Conservation (phyloP, 768 basidiomycete genomes). For the Mycena chlorophos region DNA sequence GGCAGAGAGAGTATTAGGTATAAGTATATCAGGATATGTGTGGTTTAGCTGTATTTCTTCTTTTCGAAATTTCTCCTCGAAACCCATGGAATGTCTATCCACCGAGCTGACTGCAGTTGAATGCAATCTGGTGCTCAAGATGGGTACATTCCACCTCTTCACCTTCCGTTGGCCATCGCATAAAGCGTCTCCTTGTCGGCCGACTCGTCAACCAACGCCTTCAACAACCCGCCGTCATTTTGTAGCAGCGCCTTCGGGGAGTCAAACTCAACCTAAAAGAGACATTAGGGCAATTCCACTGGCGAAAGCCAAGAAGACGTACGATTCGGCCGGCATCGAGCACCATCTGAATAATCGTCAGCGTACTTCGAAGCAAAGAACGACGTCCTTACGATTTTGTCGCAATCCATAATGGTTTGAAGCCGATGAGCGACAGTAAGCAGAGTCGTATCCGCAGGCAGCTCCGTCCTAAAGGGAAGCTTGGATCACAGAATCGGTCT, state of each 20-base stretch:
- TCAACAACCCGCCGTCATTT: constrained; percentile 50
- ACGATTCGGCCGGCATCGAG: constrained; percentile 15
- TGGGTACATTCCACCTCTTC: background rate
- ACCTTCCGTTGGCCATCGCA: constrained; percentile 38
- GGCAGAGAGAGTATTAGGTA: too few relatives aligned
- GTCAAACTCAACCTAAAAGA: constrained; percentile 50
- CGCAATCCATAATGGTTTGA: constrained; percentile 13
- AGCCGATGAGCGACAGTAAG: constrained; percentile 15
- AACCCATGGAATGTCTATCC: too few relatives aligned
- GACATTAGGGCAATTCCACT: background rate
- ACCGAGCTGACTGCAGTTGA: too few relatives aligned
- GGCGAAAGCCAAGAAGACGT: background rate
- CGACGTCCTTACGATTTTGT: constrained; percentile 10
- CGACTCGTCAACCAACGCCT: constrained; percentile 56
- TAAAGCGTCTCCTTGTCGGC: constrained; percentile 51
- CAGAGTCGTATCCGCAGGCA: constrained; percentile 5
- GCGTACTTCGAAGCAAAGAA: constrained; percentile 6
- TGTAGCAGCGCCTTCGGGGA: constrained; percentile 51
- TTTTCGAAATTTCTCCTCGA: too few relatives aligned
- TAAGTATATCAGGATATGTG: too few relatives aligned
- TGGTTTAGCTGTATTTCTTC: too few relatives aligned
- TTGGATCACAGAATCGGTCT: constrained; percentile 46
- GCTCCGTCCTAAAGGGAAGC: constrained; percentile 29
- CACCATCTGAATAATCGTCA: constrained; percentile 11
- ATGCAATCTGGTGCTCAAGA: too few relatives aligned